A percentile compares a stretch with the other conserved stretches of the same genome.
Evolutionary conservation across 192 early-diverging fungal genomes (phyloP).

Genomic region (Coemansia sp.): DNA sequence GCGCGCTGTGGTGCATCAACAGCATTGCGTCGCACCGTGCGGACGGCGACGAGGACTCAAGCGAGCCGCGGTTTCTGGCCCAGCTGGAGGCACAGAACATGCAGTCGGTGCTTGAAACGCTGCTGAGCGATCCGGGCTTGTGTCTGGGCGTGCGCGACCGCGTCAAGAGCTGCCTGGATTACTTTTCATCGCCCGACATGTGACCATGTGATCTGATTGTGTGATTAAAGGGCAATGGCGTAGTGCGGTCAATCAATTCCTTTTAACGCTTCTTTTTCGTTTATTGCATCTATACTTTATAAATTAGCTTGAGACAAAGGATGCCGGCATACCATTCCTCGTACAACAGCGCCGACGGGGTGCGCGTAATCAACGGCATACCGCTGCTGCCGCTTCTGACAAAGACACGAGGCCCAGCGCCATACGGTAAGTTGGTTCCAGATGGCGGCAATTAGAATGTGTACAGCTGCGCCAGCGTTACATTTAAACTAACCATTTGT

Average conservation of each 20-base stretch:
- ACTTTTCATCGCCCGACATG: neutral
- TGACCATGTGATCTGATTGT: neutral
- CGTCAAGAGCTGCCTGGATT: constrained; percentile 48
- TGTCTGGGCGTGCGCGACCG: constrained; percentile 42
- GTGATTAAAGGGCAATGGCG: neutral
- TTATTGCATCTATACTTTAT: neutral
- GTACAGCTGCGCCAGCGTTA: neutral
- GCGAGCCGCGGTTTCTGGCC: constrained; percentile 7
- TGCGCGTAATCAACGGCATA: constrained; percentile 74
- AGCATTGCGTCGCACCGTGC: constrained; percentile 32
- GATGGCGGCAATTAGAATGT: neutral
- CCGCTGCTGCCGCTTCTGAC: constrained; percentile 87
- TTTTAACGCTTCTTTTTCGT: neutral
- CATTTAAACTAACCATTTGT: neutral
- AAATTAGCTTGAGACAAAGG: neutral
- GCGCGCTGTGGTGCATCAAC: constrained; percentile 49
- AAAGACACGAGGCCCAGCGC: constrained; percentile 81
- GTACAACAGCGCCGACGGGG: constrained; percentile 18
- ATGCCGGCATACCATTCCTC: constrained; percentile 49
- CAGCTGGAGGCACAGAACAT: constrained; percentile 23
- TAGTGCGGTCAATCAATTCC: no score
- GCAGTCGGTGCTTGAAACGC: constrained; percentile 15
- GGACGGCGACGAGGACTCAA: constrained; percentile 1
- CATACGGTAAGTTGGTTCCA: constrained; percentile 58
- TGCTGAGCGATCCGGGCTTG: constrained; percentile 20